Evolutionary conservation across 306 rosid genomes (phyloP), one percentile per base, ranked within the genome.

Genomic region (Vigna reflexopilosa): DNA sequence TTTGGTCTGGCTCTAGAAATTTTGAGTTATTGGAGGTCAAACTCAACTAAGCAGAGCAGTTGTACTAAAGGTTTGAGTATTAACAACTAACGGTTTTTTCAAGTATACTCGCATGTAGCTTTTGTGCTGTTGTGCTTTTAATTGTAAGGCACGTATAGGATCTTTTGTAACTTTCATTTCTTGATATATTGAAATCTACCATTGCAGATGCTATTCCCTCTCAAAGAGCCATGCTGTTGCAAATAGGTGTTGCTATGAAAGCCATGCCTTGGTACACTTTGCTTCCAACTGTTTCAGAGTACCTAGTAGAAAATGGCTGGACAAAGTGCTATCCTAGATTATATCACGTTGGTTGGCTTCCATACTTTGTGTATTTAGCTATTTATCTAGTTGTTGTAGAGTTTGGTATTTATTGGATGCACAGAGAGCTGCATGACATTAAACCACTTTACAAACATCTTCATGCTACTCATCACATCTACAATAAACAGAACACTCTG

Each of bases 331-430:
- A 79, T 74, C 81, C 98, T 17, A 91, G 98, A 84, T 26, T 89
- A 77, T 62, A 84, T 52, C 77, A 91, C 76, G 84, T 89, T 7
- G 86, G 98, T 49, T 89, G 84, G 92, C 67, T 52, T 71, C 69
- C 88, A 14, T 95, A 92, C 81, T 6, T 88, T 72, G 50, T 70
- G 24, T 88, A 89, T 78, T 17, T 91, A 78, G 84, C 85, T 17
- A 82, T 83, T 76, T 90, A 92, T 87, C 81, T 92, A 45, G 55
- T 88, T 52, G 6, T 92, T 32, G 91, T 89, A 74, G 98, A 92
- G 97, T 95, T 92, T 61, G 91, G 89, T 52, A 88, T 95, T 55
- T 95, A 95, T 87, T 95, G 98, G 98, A 78, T 89, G 93, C 98
- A 95, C 67, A 85, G 96, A 69, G 97, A 85, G 86, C 81, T 95